A percentile compares a stretch with the other conserved stretches of the same genome.
Conservation (phyloP, 2,329 filamentous ascomycete genomes). For the Phyllosticta citrichinensis region DNA sequence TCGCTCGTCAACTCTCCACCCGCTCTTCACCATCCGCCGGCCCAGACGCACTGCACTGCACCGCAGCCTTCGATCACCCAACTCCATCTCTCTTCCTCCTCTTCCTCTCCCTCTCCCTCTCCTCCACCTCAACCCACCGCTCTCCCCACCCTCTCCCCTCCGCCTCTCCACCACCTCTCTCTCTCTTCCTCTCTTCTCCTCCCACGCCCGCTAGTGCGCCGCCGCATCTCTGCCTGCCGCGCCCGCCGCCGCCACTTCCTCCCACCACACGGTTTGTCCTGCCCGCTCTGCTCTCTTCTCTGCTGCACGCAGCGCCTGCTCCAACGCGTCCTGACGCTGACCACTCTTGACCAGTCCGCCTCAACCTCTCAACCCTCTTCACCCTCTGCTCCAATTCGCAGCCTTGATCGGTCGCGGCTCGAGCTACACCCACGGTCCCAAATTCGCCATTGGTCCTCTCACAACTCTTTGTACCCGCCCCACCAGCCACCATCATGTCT, state of each 20-base stretch:
- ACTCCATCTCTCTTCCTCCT: neutral
- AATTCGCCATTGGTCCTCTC: constrained; percentile 5
- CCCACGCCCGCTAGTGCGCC: neutral
- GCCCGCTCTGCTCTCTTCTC: neutral
- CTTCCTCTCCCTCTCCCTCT: constrained; percentile 2
- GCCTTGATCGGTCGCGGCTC: constrained; percentile 3
- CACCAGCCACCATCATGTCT: constrained; percentile 27
- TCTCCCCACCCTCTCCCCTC: constrained; percentile 1
- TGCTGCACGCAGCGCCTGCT: neutral
- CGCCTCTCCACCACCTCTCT: constrained; percentile 1
- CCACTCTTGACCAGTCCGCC: neutral
- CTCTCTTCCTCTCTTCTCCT: neutral
- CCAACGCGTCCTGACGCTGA: constrained; percentile 5
- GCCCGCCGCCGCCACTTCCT: constrained; percentile 11
- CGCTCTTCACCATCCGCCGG: constrained; percentile 3
- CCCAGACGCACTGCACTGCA: neutral
- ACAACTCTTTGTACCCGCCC: constrained; percentile 3
- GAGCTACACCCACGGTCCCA: neutral
- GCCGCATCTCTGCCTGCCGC: neutral
- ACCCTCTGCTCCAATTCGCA: neutral
- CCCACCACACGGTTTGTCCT: constrained; percentile 9
- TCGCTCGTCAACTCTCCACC: neutral
- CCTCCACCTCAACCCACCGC: neutral
- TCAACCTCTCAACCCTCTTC: neutral
- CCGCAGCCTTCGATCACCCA: neutral